Conservation (phyloP, 176 grass and related monocot species). For the Ensete ventricosum region DNA sequence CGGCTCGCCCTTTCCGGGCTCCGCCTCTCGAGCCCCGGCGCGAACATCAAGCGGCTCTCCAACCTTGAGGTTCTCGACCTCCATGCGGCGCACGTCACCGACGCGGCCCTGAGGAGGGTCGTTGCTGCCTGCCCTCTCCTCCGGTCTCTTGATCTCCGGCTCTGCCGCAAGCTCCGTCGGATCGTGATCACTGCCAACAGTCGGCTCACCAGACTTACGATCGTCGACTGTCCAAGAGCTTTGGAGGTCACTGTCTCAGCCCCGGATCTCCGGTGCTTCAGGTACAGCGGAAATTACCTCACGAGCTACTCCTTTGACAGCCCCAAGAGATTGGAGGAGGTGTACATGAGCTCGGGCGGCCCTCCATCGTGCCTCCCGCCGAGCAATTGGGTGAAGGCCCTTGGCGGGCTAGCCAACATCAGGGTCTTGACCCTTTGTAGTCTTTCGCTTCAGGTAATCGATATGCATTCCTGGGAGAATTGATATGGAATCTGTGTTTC, state of each 20-base stretch:
- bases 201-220: conserved; percentile 50
- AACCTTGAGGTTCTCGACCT: conserved; percentile 53
- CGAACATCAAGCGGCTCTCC: conserved; percentile 19
- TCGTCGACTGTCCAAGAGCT: conserved; percentile 63
- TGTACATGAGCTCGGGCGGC: conserved; percentile 55
- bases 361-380: conserved; percentile 2
- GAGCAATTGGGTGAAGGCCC: neutral
- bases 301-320: conserved; percentile 30
- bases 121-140: conserved; percentile 49
- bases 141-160: conserved; percentile 48
- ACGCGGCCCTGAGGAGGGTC: conserved; percentile 44
- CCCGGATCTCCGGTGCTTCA: conserved; percentile 41
- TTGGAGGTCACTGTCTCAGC: conserved; percentile 33
- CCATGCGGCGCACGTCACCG: conserved; percentile 37
- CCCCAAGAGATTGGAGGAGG: conserved; percentile 26
- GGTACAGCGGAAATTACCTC: conserved; percentile 44
- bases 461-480: neutral
- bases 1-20: conserved; percentile 43
- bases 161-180: conserved; percentile 49
- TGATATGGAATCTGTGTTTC: neutral
- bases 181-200: conserved; percentile 34
- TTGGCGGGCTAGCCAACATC: conserved; percentile 41
- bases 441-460: conserved; percentile 58
- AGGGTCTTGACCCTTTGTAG: conserved; percentile 63
- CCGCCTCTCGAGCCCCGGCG: conserved; percentile 27